Conservation (phyloP, 2,329 filamentous ascomycete species). For the Stachybotrys echinatus region DNA sequence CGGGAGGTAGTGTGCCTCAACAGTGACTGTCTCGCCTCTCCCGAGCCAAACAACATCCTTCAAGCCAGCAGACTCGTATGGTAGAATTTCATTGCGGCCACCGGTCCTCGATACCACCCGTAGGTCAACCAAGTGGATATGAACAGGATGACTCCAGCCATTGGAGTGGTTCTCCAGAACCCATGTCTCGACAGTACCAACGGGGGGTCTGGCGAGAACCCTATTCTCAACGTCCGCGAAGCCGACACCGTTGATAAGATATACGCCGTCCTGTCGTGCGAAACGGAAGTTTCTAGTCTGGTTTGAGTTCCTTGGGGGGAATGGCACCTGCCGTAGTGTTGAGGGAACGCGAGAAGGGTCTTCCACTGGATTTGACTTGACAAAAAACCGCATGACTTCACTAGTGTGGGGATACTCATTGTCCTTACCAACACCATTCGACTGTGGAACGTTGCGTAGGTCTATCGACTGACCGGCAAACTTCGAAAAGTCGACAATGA, state of each 20-base stretch:
- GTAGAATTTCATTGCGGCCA: constrained; percentile 28
- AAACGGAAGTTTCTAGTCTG: constrained; percentile 41
- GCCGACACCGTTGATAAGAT: constrained; percentile 44
- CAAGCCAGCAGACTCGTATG: constrained; percentile 49
- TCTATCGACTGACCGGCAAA: constrained; percentile 43
- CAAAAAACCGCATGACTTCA: constrained; percentile 47
- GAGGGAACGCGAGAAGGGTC: constrained; percentile 22
- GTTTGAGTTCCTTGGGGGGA: constrained; percentile 24
- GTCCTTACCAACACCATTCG: constrained; percentile 30
- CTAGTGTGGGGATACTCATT: constrained; percentile 46
- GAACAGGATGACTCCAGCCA: constrained; percentile 47
- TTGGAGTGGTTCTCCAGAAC: constrained; percentile 43
- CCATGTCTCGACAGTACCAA: constrained; percentile 43
- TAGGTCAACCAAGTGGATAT: constrained; percentile 56
- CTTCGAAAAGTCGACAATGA: constrained; percentile 50
- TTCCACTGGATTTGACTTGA: constrained; percentile 28
- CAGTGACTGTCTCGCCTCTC: constrained; percentile 41
- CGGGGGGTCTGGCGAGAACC: constrained; percentile 41
- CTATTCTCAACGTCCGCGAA: constrained; percentile 38
- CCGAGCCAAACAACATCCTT: constrained; percentile 55
- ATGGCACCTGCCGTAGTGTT: constrained; percentile 29
- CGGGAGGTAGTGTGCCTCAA: constrained; percentile 42
- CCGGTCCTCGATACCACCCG: constrained; percentile 33
- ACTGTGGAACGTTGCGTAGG: constrained; percentile 20
- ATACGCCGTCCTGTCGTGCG: constrained; percentile 34